Evolutionary conservation across 371 early-diverging fungal genomes (phyloP), one percentile per base, ranked within the genome.

Genomic region (Saksenaea vasiformis): DNA sequence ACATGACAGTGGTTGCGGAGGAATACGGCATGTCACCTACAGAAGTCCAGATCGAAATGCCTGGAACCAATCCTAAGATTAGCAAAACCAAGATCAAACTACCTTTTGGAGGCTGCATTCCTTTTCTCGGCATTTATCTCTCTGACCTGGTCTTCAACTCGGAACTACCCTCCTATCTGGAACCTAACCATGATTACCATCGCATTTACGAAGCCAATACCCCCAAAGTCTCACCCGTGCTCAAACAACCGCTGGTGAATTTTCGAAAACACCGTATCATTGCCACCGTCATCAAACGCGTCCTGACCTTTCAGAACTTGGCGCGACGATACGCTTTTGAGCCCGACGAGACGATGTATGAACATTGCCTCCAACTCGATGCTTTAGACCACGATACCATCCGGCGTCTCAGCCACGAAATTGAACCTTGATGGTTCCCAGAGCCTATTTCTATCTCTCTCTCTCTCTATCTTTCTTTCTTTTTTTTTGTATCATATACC

Each of bases 91-190:
- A 59, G 28, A 67, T 78, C 59, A 78, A 78, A 37, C 72, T 78
- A 9, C 78, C 78, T 11, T 78, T 75, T 54, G 83, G 85, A n/a
- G 87, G 87, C 8, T 82, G 85, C 58, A 84, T 88, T 24, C 87
- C 86, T 1, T 86, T 87, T 53, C 61, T 87, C n/a, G 88, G 83
- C 8, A 78, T 90, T 17, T 90, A 87, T 54, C 69, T 90, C 0
- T 88, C 88, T 5, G 90, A 90, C 41, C 73, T 90, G 4, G 74
- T 87, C 1, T 87, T 83, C 65, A 90, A 89, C 60, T 75, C 85
- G 11, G 89, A 90, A 63, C 73, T 84, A 28, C 86, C 87, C 5
- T 70, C 86, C 0, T 85, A 77, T 54, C 65, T 86, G 9, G 80
- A 79, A 28, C 72, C 82, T 15, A 78, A 72, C 27, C 43, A 62